Evolutionary conservation across 768 basidiomycete genomes (phyloP).

Genomic region (Candolleomyces eurysporus): DNA sequence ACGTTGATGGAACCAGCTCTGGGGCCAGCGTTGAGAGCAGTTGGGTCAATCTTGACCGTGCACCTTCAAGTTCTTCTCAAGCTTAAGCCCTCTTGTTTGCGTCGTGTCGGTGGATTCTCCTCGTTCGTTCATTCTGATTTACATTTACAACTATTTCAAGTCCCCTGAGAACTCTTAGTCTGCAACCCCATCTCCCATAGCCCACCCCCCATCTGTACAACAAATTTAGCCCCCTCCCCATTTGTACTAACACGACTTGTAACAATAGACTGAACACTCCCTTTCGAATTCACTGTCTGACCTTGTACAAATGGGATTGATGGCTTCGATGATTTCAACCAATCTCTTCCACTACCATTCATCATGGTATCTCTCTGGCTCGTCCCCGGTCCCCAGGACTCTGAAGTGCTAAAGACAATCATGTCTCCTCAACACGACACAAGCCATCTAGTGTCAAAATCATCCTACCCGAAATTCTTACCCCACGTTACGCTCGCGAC

Average conservation of each 20-base stretch:
- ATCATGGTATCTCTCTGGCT: slow-evolving; percentile 58
- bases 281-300: neutral
- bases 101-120: slow-evolving; percentile 24
- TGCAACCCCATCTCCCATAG: neutral
- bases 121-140: neutral
- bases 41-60: slow-evolving; percentile 62
- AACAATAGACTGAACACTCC: neutral
- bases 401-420: slow-evolving; percentile 39
- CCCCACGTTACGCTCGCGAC: slow-evolving; percentile 72
- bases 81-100: neutral
- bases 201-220: neutral
- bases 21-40: slow-evolving; percentile 57
- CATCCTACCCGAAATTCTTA: slow-evolving; percentile 57
- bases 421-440: slow-evolving; percentile 40
- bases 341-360: neutral
- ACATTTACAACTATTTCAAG: slow-evolving; percentile 4
- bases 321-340: neutral
- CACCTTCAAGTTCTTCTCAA: neutral
- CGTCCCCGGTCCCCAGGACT: slow-evolving; percentile 50
- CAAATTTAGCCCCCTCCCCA: neutral
- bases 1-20: slow-evolving; percentile 59
- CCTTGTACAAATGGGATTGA: neutral
- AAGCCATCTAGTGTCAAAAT: slow-evolving; percentile 19
- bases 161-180: too few species aligned
- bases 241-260: neutral